These are phyloP conservation scores for Rhynchosporium agropyri DNA, from an alignment of 2,329 filamentous ascomycete species.

Conservation along the genomic window DNA sequence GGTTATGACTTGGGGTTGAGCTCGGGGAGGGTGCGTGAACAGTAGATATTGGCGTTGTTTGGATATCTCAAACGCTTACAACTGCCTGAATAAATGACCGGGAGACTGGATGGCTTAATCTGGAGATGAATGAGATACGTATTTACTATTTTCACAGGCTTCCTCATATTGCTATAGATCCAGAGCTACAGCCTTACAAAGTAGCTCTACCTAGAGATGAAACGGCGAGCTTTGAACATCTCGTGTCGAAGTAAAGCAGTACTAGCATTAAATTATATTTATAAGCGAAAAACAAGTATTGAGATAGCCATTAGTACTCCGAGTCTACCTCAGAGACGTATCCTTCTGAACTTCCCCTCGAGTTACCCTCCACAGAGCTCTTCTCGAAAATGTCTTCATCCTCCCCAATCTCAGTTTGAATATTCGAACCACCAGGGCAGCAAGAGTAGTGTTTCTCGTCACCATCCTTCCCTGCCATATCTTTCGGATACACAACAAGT, in stretches of 20 bases:
- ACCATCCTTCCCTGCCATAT: not conserved
- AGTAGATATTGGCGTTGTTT: not conserved
- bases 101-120: not conserved
- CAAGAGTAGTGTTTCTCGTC: not conserved
- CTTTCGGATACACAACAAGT: not conserved
- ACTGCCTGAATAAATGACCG: not conserved
- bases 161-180: too few relatives aligned
- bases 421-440: not conserved
- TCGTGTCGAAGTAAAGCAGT: not conserved
- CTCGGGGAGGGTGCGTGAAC: not conserved
- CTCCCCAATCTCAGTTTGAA: constrained; percentile 6
- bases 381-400: constrained; percentile 3
- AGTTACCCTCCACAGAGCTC: not conserved
- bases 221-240: not conserved
- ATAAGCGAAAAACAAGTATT: not conserved
- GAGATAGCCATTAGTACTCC: constrained; percentile 3
- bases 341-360: not conserved
- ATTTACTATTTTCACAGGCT: too few relatives aligned
- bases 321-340: not conserved
- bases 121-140: not conserved
- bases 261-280: not conserved
- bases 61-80: not conserved
- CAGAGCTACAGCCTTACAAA: too few relatives aligned
- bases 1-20: not conserved
- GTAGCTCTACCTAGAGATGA: too few relatives aligned